Evolutionary conservation across 2,329 filamentous ascomycete species (phyloP).

Genomic region (Geosmithia flava): DNA sequence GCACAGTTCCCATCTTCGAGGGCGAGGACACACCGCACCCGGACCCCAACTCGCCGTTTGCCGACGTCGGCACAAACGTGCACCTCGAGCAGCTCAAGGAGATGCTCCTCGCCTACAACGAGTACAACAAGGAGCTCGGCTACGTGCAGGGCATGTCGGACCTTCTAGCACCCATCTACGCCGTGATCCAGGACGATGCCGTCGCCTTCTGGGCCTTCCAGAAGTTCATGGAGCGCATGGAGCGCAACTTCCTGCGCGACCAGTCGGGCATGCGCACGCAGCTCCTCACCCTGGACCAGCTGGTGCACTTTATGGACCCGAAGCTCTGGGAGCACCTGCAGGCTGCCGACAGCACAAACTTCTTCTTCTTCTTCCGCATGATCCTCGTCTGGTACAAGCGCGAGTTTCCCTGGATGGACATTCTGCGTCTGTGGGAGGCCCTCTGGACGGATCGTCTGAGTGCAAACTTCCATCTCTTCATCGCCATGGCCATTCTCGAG

Average conservation of each 20-base stretch:
- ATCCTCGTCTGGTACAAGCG: constrained; percentile 97
- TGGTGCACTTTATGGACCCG: constrained; percentile 94
- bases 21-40: constrained; percentile 96
- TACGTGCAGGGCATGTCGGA: constrained; percentile 99
- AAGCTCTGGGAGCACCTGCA: constrained; percentile 85
- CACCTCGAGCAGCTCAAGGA: constrained; percentile 99
- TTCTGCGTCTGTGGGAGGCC: constrained; percentile 80
- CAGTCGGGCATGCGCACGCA: constrained; percentile 94
- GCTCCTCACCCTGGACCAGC: constrained; percentile 79
- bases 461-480: constrained; percentile 86
- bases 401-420: constrained; percentile 83
- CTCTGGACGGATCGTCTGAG: constrained; percentile 89
- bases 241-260: constrained; percentile 89
- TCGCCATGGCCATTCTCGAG: constrained; percentile 87
- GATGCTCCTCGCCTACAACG: constrained; percentile 96
- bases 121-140: constrained; percentile 89
- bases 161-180: constrained; percentile 88
- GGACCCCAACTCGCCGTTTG: constrained; percentile 90
- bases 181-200: constrained; percentile 93
- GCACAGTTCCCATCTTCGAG: constrained; percentile 86
- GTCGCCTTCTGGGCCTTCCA: constrained; percentile 96
- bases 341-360: constrained; percentile 88
- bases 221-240: constrained; percentile 95
- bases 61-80: constrained; percentile 85
- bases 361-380: constrained; percentile 99